Base-by-base conservation (phyloP, 2,329 filamentous ascomycete species). In the Colletotrichum lini region DNA sequence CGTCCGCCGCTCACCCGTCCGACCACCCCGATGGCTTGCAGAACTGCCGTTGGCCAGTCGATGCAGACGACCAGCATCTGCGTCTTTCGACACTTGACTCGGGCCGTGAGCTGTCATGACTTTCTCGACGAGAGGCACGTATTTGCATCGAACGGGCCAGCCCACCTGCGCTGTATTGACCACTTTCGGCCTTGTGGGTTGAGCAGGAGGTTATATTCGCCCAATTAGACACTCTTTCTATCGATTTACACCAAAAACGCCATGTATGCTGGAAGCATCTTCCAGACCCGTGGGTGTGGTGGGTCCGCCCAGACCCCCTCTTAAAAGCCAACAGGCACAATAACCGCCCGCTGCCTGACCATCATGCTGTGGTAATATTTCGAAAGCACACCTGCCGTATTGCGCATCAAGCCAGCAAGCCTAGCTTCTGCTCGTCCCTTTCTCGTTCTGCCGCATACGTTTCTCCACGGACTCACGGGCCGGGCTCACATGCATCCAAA, bases 401-500 rank as follows among this genome's bases (percentile, higher is more conserved):
- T 15, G n/a, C 1, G 38, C 21, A 54, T 21, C 12, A 45, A 44
- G 35, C 23, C 16, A 53, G 18, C 21, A 50, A 23, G 16, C 21
- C 26, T 57, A 21, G 12, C 50, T 53, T 35, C n/a, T 21, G 53
- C 58, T 47, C 21, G 45, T 49, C 45, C 30, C n/a, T 38, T n/a
- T 52, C 52, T 49, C 56, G 16, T 65, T 70, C 35, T 57, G 56
- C 26, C 35, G 62, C 54, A 68, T 57, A 35, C 72, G 66, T 53
- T 72, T 67, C 45, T 78, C 75, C 45, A 80, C 72, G 26, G 76
- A 72, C 52, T 72, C 74, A 52, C 50, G 65, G 12, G 66, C 72
- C 5, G 80, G 79, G 45, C 78, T 77, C 56, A 79, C 74, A 68
- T 81, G 80, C 69, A 78, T 77, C 76, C 77, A 80, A n/a, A 80